These are phyloP conservation scores for Ramularia endophylla DNA, from an alignment of 2,329 filamentous ascomycete genomes.

Conservation along the genomic window DNA sequence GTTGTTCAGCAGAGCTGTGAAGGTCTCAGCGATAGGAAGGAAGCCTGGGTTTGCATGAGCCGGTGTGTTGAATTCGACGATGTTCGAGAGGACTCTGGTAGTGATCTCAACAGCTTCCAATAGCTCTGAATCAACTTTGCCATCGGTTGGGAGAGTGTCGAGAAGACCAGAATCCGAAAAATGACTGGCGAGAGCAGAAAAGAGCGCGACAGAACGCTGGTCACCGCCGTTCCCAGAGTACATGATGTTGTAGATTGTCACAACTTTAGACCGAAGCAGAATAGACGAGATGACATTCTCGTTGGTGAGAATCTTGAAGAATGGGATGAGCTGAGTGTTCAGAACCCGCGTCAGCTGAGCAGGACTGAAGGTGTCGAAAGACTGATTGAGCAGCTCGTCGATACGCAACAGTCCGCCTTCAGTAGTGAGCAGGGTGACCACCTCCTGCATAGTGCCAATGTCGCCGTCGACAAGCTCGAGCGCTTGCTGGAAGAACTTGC, in stretches of 20 bases:
- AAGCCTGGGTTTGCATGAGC: neutral
- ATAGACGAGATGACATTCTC: neutral
- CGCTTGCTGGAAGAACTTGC: neutral
- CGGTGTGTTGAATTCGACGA: neutral
- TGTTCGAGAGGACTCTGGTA: neutral
- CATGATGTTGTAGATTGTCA: neutral
- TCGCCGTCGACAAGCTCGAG: neutral
- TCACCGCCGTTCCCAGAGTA: neutral
- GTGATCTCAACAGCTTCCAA: neutral
- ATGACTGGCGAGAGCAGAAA: neutral
- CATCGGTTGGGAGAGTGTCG: neutral
- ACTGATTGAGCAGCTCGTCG: constrained; percentile 12
- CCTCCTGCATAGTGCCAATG: constrained; percentile 18
- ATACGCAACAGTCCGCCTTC: constrained; percentile 20
- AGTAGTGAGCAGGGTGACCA: constrained; percentile 18
- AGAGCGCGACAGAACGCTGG: neutral
- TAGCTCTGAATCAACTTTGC: too few species aligned
- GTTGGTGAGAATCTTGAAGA: constrained; percentile 12
- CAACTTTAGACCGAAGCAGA: neutral
- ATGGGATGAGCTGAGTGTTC: constrained; percentile 6
- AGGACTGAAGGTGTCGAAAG: constrained; percentile 3
- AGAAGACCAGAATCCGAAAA: neutral
- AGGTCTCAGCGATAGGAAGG: neutral
- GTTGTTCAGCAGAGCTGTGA: neutral
- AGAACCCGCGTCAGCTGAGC: constrained; percentile 13